Percentiles rank a stretch among this genome's conserved stretches.
phyloP scores from a whole-genome alignment of 1,284 basidiomycete genomes.

The Ceratobasidium sp. region DNA sequence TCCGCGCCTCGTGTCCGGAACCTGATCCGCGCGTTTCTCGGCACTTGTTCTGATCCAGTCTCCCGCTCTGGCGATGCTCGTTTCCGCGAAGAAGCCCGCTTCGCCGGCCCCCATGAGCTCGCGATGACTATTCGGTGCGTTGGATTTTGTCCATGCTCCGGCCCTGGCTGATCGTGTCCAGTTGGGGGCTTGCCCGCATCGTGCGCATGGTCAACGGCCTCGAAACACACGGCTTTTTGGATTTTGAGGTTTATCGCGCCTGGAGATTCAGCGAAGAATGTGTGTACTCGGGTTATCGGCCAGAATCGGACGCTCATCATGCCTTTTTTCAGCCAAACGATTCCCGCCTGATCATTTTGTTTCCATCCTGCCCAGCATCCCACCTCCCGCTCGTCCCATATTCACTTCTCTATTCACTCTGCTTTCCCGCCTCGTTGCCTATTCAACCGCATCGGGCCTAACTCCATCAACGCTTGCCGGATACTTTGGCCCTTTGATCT shows the following conservation, averaged over 20 bases:
- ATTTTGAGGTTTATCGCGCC: conserved; percentile 78
- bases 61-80: conserved; percentile 59
- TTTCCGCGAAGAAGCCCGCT: conserved; percentile 79
- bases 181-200: conserved; percentile 83
- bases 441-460: conserved; percentile 80
- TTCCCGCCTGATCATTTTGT: conserved; percentile 43
- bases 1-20: conserved; percentile 72
- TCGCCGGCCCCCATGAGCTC: conserved; percentile 84
- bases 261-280: conserved; percentile 81
- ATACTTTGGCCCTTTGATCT: conserved; percentile 87
- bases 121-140: conserved; percentile 60
- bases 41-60: conserved; percentile 52
- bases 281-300: conserved; percentile 52
- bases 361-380: conserved; percentile 61
- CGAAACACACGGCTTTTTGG: conserved; percentile 73
- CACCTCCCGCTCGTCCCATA: conserved; percentile 63
- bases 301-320: conserved; percentile 35
- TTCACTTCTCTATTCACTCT: conserved; percentile 74
- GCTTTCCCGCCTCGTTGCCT: conserved; percentile 78
- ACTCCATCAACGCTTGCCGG: conserved; percentile 84
- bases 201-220: conserved; percentile 68
- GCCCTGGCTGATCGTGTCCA: conserved; percentile 44
- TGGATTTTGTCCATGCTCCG: background rate
- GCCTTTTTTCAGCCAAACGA: conserved; percentile 36
- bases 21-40: conserved; percentile 77